These are phyloP conservation scores for Coelastrella sp. DNA, from an alignment of 139 green algal genomes.

Conservation along the genomic window DNA sequence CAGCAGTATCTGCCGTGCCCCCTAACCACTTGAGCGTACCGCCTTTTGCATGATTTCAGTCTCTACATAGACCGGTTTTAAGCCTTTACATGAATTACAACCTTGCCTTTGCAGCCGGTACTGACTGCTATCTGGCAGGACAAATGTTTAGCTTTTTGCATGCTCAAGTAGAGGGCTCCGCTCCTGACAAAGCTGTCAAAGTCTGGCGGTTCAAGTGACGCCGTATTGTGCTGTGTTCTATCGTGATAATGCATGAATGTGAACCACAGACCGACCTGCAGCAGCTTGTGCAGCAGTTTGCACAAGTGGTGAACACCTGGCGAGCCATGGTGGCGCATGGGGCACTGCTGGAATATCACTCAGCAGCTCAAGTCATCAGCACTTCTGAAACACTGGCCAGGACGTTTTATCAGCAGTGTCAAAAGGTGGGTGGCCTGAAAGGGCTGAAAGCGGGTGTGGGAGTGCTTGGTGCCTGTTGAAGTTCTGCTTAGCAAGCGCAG, in stretches of 20 bases:
- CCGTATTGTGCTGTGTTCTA: not conserved
- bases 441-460: not conserved
- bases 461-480: not conserved
- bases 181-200: too few relatives aligned
- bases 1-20: too few relatives aligned
- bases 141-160: too few relatives aligned
- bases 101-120: too few relatives aligned
- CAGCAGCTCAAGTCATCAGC: constrained; percentile 42
- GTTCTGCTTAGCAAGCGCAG: not conserved
- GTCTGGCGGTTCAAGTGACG: too few relatives aligned
- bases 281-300: constrained; percentile 29
- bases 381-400: not conserved
- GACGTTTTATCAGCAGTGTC: constrained; percentile 8
- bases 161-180: too few relatives aligned
- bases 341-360: constrained; percentile 10
- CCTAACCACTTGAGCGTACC: too few relatives aligned
- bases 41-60: too few relatives aligned
- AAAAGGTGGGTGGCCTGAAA: constrained; percentile 9
- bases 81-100: too few relatives aligned
- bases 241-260: not conserved
- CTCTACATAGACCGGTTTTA: too few relatives aligned
- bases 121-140: too few relatives aligned
- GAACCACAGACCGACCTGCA: not conserved
- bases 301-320: constrained; percentile 34
- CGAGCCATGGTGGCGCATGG: constrained; percentile 6